These are phyloP conservation scores for Aspergillus quadricinctus DNA, from an alignment of 2,329 filamentous ascomycete species.

Conservation along the genomic window DNA sequence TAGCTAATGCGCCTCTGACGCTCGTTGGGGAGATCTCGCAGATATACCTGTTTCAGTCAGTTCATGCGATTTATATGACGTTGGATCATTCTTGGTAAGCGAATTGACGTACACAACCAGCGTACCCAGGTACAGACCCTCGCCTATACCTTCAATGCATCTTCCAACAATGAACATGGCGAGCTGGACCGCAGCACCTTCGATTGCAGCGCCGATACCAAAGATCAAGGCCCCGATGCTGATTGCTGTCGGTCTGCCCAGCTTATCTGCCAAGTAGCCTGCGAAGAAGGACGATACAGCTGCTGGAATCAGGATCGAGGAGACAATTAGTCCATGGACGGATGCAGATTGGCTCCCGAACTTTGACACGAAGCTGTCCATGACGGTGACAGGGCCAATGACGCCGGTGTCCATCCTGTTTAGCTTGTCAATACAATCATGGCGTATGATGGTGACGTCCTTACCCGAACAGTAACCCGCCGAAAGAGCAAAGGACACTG, in stretches of 20 bases:
- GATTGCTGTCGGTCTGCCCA: constrained; percentile 49
- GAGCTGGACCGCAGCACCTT: constrained; percentile 47
- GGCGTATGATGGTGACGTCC: background rate
- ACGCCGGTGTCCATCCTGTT: constrained; percentile 47
- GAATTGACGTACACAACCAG: constrained; percentile 41
- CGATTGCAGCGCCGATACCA: constrained; percentile 49
- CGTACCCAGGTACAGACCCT: constrained; percentile 57
- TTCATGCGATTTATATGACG: background rate
- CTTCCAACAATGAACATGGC: constrained; percentile 54
- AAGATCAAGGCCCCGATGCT: constrained; percentile 52
- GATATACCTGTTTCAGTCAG: constrained; percentile 39
- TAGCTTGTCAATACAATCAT: background rate
- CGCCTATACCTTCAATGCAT: constrained; percentile 54
- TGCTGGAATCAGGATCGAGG: constrained; percentile 56
- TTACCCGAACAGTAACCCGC: constrained; percentile 17
- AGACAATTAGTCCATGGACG: constrained; percentile 56
- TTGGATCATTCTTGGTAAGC: background rate
- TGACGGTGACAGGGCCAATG: constrained; percentile 58
- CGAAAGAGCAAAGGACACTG: constrained; percentile 17
- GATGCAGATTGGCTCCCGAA: constrained; percentile 51
- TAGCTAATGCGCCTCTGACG: constrained; percentile 48
- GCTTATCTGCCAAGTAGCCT: constrained; percentile 49
- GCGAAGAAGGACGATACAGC: constrained; percentile 56
- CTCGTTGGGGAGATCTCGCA: constrained; percentile 56
- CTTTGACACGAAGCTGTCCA: constrained; percentile 48